These are phyloP conservation scores for Oryza glumipatula DNA, from an alignment of 176 grass and related monocot species.

Conservation along the genomic window DNA sequence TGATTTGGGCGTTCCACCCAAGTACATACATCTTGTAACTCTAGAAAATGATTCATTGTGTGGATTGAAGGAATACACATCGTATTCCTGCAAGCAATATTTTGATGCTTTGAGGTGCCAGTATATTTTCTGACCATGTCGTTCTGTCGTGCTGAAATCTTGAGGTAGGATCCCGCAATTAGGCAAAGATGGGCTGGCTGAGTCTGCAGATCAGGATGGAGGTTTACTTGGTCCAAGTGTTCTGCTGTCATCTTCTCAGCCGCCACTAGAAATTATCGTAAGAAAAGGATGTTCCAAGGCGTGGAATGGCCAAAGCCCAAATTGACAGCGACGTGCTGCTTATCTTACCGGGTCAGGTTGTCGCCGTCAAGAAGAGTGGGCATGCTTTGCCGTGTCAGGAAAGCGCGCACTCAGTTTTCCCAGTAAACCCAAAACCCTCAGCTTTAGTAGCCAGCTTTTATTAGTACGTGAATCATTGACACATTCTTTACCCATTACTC, in stretches of 20 bases:
- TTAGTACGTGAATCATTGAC: neutral
- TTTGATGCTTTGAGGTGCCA: neutral
- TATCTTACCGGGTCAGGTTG: slow-evolving; percentile 16
- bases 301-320: neutral
- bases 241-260: neutral
- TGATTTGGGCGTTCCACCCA: neutral
- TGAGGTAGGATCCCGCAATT: no score
- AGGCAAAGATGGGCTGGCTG: neutral
- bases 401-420: neutral
- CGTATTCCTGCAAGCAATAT: slow-evolving; percentile 4
- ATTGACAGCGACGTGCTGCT: slow-evolving; percentile 32
- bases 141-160: neutral
- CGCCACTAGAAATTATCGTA: neutral
- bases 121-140: neutral
- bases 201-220: neutral
- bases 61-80: neutral
- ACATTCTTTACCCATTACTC: neutral
- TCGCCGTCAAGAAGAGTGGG: slow-evolving; percentile 21
- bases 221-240: neutral
- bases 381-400: slow-evolving; percentile 33
- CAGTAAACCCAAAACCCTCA: neutral
- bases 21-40: slow-evolving; percentile 16
- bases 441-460: neutral
- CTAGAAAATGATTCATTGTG: neutral
- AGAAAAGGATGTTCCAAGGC: neutral